Evolutionary conservation across 2,329 filamentous ascomycete genomes (phyloP).

Genomic region (Fusarium virguliforme): DNA sequence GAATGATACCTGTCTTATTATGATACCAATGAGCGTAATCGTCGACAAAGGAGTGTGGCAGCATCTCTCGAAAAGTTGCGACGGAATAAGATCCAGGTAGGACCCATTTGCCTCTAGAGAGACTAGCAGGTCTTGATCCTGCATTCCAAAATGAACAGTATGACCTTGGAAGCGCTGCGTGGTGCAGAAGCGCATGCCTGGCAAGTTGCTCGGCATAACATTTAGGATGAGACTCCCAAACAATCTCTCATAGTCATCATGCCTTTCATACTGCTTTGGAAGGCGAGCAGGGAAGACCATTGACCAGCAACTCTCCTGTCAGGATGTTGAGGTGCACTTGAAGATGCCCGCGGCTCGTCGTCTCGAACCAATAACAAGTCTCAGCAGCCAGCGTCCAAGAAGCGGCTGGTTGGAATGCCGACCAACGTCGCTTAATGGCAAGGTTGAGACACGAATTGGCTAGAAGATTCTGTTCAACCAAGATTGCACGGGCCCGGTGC

Average conservation of each 20-base stretch:
- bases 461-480: not conserved
- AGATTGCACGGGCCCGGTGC: constrained; percentile 7
- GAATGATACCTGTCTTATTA: constrained; percentile 44
- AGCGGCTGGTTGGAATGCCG: constrained; percentile 16
- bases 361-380: constrained; percentile 34
- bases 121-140: constrained; percentile 58
- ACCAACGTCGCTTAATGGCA: constrained; percentile 37
- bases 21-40: constrained; percentile 66
- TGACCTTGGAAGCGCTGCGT: constrained; percentile 54
- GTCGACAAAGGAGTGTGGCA: constrained; percentile 59
- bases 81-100: constrained; percentile 55
- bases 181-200: constrained; percentile 59
- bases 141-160: constrained; percentile 52
- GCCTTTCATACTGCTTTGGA: constrained; percentile 11
- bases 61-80: constrained; percentile 40
- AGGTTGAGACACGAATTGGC: constrained; percentile 22
- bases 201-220: constrained; percentile 38
- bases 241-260: constrained; percentile 23
- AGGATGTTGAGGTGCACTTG: constrained; percentile 31
- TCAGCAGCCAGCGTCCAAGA: constrained; percentile 11
- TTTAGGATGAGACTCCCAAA: constrained; percentile 37
- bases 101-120: constrained; percentile 36
- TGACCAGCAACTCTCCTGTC: constrained; percentile 26
- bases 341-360: not conserved
- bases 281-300: constrained; percentile 33